Evolutionary conservation across 1,139 yeast species (phyloP).

Genomic region (Lodderomyces elongisporus): DNA sequence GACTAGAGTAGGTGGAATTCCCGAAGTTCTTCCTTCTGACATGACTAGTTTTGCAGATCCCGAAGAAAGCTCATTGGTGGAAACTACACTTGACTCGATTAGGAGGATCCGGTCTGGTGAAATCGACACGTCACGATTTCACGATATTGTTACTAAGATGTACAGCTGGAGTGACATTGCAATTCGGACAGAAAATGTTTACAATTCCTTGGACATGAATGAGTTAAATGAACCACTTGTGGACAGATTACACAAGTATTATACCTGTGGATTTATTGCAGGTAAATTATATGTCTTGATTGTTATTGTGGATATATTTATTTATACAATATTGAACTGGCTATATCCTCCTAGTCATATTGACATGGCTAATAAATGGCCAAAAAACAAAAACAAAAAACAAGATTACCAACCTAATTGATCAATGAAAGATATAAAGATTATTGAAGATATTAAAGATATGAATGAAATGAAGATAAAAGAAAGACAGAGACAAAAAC

Average conservation of each 20-base stretch:
- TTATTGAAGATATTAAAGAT: no score
- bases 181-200: conserved; percentile 74
- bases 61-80: conserved; percentile 69
- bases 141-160: conserved; percentile 71
- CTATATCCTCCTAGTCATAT: conserved; percentile 63
- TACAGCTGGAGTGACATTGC: conserved; percentile 95
- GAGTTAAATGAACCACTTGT: conserved; percentile 47
- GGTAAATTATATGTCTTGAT: conserved; percentile 76
- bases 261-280: conserved; percentile 77
- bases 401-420: conserved; percentile 1
- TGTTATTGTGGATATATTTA: conserved; percentile 70
- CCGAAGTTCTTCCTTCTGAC: conserved; percentile 88
- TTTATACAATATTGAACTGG: conserved; percentile 62
- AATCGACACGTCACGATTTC: conserved; percentile 73
- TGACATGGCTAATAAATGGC: conserved; percentile 80
- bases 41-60: conserved; percentile 94
- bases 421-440: not conserved
- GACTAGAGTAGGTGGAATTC: conserved; percentile 95
- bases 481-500: not conserved
- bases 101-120: conserved; percentile 47
- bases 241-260: conserved; percentile 50
- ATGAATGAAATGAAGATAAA: conserved; percentile 3
- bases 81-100: conserved; percentile 65
- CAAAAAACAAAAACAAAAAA: no score
- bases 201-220: conserved; percentile 48